phyloP scores from a whole-genome alignment of 331 rosid genomes.

The Pyrus hybrid region DNA sequence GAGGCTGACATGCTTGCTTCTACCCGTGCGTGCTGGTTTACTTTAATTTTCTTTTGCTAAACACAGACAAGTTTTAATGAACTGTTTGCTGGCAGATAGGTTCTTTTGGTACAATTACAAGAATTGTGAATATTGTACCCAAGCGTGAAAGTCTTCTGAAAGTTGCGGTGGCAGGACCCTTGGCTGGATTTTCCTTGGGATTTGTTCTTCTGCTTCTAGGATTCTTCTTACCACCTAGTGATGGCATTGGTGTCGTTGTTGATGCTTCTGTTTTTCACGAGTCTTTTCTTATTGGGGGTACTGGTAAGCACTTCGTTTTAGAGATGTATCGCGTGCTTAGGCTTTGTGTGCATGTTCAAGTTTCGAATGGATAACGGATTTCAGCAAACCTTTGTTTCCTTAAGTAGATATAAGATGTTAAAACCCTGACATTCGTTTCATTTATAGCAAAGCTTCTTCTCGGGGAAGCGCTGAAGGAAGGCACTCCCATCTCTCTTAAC shows the following conservation, averaged over 20 bases:
- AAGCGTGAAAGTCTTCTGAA: slow-evolving; percentile 92
- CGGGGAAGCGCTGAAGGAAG: slow-evolving; percentile 79
- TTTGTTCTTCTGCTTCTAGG: slow-evolving; percentile 77
- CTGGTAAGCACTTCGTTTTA: slow-evolving; percentile 50
- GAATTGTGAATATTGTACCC: slow-evolving; percentile 79
- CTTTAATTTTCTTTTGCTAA: neutral
- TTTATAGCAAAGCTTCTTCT: slow-evolving; percentile 78
- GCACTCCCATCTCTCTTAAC: slow-evolving; percentile 80
- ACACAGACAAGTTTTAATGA: slow-evolving; percentile 31
- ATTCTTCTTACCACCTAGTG: slow-evolving; percentile 82
- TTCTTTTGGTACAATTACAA: slow-evolving; percentile 96
- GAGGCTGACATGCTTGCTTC: neutral
- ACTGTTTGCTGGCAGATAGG: slow-evolving; percentile 98
- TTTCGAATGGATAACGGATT: too few relatives aligned
- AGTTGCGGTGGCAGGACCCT: slow-evolving; percentile 90
- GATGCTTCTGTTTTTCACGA: slow-evolving; percentile 95
- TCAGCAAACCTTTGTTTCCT: too few relatives aligned
- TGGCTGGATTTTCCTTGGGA: slow-evolving; percentile 86
- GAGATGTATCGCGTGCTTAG: neutral
- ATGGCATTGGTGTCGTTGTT: slow-evolving; percentile 73
- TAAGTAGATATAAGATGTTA: too few relatives aligned
- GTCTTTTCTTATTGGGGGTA: slow-evolving; percentile 87
- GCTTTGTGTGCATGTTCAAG: neutral
- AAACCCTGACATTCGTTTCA: neutral
- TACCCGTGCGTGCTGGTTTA: neutral